phyloP scores from a whole-genome alignment of 2,329 filamentous ascomycete genomes.

The Alternaria panax region DNA sequence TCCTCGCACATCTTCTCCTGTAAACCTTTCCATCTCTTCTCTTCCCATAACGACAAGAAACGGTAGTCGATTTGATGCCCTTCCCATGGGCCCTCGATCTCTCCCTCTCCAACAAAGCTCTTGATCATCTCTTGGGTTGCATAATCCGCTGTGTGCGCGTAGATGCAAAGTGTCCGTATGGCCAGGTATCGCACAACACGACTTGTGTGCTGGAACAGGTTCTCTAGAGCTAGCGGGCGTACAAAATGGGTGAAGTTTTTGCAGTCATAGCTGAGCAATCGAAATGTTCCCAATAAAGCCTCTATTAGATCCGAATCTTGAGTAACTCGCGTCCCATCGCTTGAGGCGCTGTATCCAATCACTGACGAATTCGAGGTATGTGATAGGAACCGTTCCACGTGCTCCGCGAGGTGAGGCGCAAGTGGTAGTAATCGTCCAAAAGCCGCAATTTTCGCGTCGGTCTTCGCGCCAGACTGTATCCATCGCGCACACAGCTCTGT shows the following conservation, averaged over 20 bases:
- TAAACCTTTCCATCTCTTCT: slow-evolving; percentile 58
- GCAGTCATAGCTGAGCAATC: slow-evolving; percentile 79
- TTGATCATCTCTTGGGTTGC: slow-evolving; percentile 76
- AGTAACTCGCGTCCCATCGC: background rate
- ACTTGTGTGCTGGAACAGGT: slow-evolving; percentile 67
- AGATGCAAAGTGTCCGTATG: slow-evolving; percentile 79
- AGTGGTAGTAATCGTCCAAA: slow-evolving; percentile 83
- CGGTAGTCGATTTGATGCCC: slow-evolving; percentile 77
- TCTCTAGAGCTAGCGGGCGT: slow-evolving; percentile 71
- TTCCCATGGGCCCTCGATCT: slow-evolving; percentile 76
- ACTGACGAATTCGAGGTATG: slow-evolving; percentile 38
- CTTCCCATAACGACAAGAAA: slow-evolving; percentile 72
- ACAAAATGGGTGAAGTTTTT: slow-evolving; percentile 71
- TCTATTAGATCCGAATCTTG: slow-evolving; percentile 42
- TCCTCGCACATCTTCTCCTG: slow-evolving; percentile 17
- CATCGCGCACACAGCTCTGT: slow-evolving; percentile 85
- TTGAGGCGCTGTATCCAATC: slow-evolving; percentile 21
- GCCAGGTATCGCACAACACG: slow-evolving; percentile 78
- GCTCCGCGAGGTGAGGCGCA: slow-evolving; percentile 78
- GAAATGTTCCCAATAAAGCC: slow-evolving; percentile 74
- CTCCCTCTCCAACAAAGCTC: slow-evolving; percentile 68
- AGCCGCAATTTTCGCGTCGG: slow-evolving; percentile 64
- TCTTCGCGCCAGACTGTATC: slow-evolving; percentile 59
- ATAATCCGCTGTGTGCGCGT: slow-evolving; percentile 80
- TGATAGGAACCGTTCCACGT: slow-evolving; percentile 64